Evolutionary conservation across 2,329 filamentous ascomycete genomes (phyloP), one percentile per base, ranked within the genome.

Genomic region (Colletotrichum sp.): DNA sequence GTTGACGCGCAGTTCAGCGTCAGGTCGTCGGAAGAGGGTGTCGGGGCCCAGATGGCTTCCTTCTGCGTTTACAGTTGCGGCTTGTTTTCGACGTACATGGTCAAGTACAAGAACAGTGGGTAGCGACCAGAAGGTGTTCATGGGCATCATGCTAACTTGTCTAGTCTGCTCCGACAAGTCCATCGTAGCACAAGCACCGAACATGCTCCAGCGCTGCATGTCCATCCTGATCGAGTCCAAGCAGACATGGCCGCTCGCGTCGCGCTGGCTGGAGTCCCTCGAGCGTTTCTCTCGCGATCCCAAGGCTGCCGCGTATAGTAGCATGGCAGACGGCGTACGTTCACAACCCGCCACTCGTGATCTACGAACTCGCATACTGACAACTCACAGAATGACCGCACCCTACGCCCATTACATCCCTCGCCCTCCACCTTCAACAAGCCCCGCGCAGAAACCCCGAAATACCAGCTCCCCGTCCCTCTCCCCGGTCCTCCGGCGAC

Each of bases 61-160:
- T 90, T 90, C 77, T 89, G 87, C 71, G 88, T 90, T 14, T 90
- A 90, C 67, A 89, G 85, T n/a, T 90, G 89, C 76, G 89, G 88
- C 16, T 82, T 90, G 28, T 85, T 90, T 70, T 86, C 88, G 8
- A 86, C 86, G 5, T 90, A 90, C 69, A 80, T 90, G 3, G 88
- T 85, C 80, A 89, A 88, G 79, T 90, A 89, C 72, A 87, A 88
- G 9, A 82, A 84, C 24, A 82, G 89, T 90, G 81, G 78, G 88
- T 78, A 6, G 4, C 58, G 18, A 32, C 30, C 1, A 13, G 1
- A 34, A 34, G 32, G 32, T 14, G 32, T 14, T 3, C 32, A 34
- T 14, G 32, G 32, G 32, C 5, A 5, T 43, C 4, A 32, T 48
- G n/a, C 69, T 78, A 16, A 79, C 77, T 21, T 13, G 66, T 76